Base-by-base conservation (phyloP, 1,284 basidiomycete genomes). In the Exobasidium cylindrosporum region DNA sequence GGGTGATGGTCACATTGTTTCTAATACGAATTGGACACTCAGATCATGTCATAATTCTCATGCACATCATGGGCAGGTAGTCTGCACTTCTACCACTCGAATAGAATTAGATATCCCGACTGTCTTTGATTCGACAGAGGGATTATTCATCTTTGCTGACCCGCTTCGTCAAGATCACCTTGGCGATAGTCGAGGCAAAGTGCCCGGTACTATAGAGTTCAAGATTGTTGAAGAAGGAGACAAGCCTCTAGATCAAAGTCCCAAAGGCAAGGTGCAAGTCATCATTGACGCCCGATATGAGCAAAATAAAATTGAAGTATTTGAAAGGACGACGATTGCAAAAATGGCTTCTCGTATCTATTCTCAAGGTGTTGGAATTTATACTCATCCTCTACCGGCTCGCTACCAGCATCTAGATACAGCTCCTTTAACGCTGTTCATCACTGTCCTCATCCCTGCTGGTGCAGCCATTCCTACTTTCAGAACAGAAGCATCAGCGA, bases 1-100 rank as follows among this genome's bases (percentile, higher is more conserved):
- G 26, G 65, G 72, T 45, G 72, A 74, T 44, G 72, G 72, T 11
- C 66, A 66, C 57, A 66, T 69, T 7, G 61, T 69, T 30, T 43
- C 66, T 32, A 57, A 63, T 30, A 68, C 72, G 1, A 53, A 63
- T 13, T 74, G 72, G 72, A 62, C 68, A 35, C 61, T 63, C 60
- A 62, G 62, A 46, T 62, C 58, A 14, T 74, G 72, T 40, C 53
- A 40, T 0, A 40, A 40, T 35, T 55, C 53, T 4, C n/a, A 55
- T 14, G 26, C 31, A 44, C 53, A 55, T 35, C 31, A 29, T 35
- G 53, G 53, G n/a, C 24, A 55, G 14, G 40, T 55, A 13, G 46
- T 58, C n/a, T 62, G 61, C 26, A 24, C 21, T 14, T 44, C 60
- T 24, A 62, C 28, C n/a, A 35, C 45, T 2, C 11, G 26, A 23